Percentiles rank a stretch among this genome's conserved stretches.
Conservation (phyloP, 75 land plant genomes). For the Isoetes taiwanensis region DNA sequence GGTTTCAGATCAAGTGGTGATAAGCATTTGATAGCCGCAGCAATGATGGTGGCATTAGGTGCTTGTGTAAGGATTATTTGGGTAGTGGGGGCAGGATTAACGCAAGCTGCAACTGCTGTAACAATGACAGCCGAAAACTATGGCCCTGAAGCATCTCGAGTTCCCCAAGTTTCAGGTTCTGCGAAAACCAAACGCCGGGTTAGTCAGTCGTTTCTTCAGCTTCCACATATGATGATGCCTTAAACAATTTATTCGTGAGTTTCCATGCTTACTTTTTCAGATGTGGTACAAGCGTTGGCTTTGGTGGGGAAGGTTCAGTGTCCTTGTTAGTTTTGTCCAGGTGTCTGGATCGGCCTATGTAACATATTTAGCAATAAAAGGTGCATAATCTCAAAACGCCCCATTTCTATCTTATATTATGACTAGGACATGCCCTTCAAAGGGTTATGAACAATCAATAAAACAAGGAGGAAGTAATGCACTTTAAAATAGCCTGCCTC, state of each 20-base stretch:
- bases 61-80: constrained; percentile 25
- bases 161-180: constrained; percentile 4
- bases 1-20: no score
- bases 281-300: constrained; percentile 58
- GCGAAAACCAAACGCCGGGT: constrained; percentile 42
- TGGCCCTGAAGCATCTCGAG: not conserved
- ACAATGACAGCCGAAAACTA: constrained; percentile 22
- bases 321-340: constrained; percentile 39
- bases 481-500: not conserved
- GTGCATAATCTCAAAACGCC: constrained; percentile 12
- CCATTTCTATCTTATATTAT: not conserved
- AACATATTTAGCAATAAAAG: constrained; percentile 21
- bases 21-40: constrained; percentile 10
- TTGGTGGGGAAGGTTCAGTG: constrained; percentile 68
- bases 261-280: constrained; percentile 27
- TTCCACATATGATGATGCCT: not conserved
- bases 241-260: not conserved
- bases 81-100: constrained; percentile 36
- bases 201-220: not conserved
- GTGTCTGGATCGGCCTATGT: constrained; percentile 42
- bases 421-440: not conserved
- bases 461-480: not conserved
- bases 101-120: constrained; percentile 49
- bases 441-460: not conserved
- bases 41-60: constrained; percentile 6